Evolutionary conservation across 257 asterid species (phyloP).

Genomic region (Petunia secreta): DNA sequence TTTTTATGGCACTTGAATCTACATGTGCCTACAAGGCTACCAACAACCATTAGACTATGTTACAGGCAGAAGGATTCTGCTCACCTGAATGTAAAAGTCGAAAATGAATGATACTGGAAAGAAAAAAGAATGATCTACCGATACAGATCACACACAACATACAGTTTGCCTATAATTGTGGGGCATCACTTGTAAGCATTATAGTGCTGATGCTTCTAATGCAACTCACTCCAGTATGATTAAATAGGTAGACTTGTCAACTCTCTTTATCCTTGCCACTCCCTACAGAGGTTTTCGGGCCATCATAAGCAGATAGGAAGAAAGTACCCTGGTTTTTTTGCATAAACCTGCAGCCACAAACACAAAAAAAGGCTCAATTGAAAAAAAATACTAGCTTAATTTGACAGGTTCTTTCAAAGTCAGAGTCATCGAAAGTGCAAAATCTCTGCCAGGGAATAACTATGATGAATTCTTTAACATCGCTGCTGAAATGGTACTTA

Average conservation of each 20-base stretch:
- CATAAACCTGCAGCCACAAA: constrained; percentile 61
- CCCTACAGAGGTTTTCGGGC: constrained; percentile 55
- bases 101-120: neutral
- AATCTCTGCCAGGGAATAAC: neutral
- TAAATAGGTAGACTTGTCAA: constrained; percentile 31
- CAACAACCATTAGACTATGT: neutral
- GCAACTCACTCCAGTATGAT: constrained; percentile 19
- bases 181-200: constrained; percentile 26
- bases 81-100: neutral
- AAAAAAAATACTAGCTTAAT: neutral
- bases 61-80: neutral
- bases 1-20: constrained; percentile 2
- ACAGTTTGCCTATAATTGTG: constrained; percentile 11
- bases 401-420: neutral
- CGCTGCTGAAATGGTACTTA: constrained; percentile 14
- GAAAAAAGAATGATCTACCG: constrained; percentile 5
- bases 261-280: constrained; percentile 58
- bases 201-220: constrained; percentile 30
- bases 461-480: neutral
- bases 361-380: neutral
- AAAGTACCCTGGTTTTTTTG: constrained; percentile 70
- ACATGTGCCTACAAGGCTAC: neutral
- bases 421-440: neutral
- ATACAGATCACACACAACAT: constrained; percentile 11
- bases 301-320: constrained; percentile 67